phyloP scores from a whole-genome alignment of 352 stramenopile species.

The Phytopythium cucurbitacearum region DNA sequence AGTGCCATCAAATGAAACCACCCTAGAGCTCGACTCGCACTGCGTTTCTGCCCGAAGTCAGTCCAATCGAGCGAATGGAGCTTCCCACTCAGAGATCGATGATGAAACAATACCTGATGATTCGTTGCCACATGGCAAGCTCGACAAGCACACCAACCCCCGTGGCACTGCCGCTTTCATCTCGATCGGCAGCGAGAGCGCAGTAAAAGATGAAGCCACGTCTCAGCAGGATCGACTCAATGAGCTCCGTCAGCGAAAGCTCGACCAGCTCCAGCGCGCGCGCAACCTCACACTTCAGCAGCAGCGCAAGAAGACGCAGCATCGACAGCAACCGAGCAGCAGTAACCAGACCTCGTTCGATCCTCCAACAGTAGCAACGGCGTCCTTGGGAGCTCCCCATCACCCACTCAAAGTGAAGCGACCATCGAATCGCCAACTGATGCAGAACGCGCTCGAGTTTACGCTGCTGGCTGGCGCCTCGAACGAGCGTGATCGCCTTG shows the following conservation, averaged over 20 bases:
- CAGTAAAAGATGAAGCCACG: background rate
- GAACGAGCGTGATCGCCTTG: constrained; percentile 46
- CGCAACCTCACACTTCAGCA: constrained; percentile 29
- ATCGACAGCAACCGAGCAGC: constrained; percentile 12
- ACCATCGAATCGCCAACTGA: constrained; percentile 60
- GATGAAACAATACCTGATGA: no score
- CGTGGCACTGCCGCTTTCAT: constrained; percentile 3
- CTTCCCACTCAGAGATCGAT: no score
- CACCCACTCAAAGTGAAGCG: constrained; percentile 18
- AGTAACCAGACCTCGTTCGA: background rate
- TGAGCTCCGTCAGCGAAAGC: constrained; percentile 55
- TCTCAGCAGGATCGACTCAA: constrained; percentile 26
- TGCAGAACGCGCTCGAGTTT: constrained; percentile 81
- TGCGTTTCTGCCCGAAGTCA: no score
- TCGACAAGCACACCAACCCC: no score
- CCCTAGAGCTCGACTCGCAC: no score
- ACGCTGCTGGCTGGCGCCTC: constrained; percentile 64
- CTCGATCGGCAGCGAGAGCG: constrained; percentile 4
- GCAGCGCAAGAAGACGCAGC: constrained; percentile 19
- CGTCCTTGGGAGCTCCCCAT: background rate
- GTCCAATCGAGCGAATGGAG: no score
- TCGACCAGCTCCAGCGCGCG: constrained; percentile 52
- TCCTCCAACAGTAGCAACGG: background rate
- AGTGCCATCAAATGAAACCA: no score
- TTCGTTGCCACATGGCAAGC: no score